Percentiles rank a stretch among this genome's conserved stretches.
Evolutionary conservation across 2,329 filamentous ascomycete species (phyloP).

Genomic region (Aschersonia sp.): DNA sequence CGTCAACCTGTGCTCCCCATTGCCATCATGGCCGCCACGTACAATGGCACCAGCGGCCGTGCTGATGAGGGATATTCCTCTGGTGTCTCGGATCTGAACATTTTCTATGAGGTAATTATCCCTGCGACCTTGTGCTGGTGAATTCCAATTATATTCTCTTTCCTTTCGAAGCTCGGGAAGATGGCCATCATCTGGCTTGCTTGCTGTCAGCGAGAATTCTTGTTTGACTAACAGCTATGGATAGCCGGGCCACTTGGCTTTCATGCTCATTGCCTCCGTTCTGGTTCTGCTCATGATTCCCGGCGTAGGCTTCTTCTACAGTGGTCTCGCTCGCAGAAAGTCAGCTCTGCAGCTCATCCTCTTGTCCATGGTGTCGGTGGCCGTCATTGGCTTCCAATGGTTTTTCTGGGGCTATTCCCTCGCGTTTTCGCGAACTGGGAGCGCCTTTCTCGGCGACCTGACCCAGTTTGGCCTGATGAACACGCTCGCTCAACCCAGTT

Average conservation of each 20-base stretch:
- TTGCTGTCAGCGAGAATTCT: too few species aligned
- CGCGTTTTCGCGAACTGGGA: conserved; percentile 68
- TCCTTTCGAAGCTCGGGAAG: too few species aligned
- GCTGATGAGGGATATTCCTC: conserved; percentile 37
- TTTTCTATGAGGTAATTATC: conserved; percentile 60
- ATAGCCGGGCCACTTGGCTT: conserved; percentile 58
- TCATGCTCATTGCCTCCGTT: conserved; percentile 62
- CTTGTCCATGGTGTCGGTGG: conserved; percentile 68
- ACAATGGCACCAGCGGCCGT: conserved; percentile 34
- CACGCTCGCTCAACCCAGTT: conserved; percentile 63
- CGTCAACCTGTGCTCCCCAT: not conserved
- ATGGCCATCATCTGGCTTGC: too few species aligned
- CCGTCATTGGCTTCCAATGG: conserved; percentile 78
- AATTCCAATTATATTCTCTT: too few species aligned
- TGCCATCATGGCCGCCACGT: conserved; percentile 20
- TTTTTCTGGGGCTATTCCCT: conserved; percentile 92
- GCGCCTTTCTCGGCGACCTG: conserved; percentile 64
- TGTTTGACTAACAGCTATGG: too few species aligned
- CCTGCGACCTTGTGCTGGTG: not conserved
- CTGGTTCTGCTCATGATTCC: conserved; percentile 88
- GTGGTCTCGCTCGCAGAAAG: conserved; percentile 75
- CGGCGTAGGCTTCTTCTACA: conserved; percentile 91
- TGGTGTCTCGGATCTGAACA: conserved; percentile 55
- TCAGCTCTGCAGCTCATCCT: conserved; percentile 78
- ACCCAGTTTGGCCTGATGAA: conserved; percentile 70